phyloP scores from a whole-genome alignment of 139 green algal species.

The Chlamydomonas incerta region DNA sequence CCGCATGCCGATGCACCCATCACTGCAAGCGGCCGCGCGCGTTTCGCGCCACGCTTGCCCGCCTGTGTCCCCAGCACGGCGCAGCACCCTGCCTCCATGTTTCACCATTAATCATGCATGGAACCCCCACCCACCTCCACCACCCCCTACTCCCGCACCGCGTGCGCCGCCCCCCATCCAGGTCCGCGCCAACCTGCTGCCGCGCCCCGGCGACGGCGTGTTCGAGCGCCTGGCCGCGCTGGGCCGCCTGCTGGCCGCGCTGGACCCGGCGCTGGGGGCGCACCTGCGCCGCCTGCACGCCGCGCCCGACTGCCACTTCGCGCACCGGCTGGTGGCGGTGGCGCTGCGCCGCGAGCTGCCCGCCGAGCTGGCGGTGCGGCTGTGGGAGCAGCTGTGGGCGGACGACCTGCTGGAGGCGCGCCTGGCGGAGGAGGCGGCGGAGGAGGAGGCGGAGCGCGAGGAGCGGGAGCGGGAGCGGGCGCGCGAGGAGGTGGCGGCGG shows the following conservation, averaged over 20 bases:
- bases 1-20: too few species aligned
- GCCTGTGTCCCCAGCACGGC: too few species aligned
- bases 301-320: constrained; percentile 84
- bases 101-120: too few species aligned
- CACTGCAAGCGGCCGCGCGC: too few species aligned
- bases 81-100: too few species aligned
- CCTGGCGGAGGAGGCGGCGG: not conserved
- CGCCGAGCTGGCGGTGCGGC: constrained; percentile 57
- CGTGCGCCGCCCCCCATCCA: too few species aligned
- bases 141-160: too few species aligned
- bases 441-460: not conserved
- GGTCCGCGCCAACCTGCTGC: constrained; percentile 79
- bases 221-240: constrained; percentile 72
- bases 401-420: constrained; percentile 43
- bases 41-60: too few species aligned
- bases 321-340: constrained; percentile 87
- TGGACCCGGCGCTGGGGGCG: constrained; percentile 60
- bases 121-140: too few species aligned
- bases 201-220: constrained; percentile 76
- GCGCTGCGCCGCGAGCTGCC: constrained; percentile 83
- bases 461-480: not conserved
- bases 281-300: constrained; percentile 38
- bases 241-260: constrained; percentile 56
- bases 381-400: constrained; percentile 78
- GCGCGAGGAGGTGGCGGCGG: not conserved